Evolutionary conservation across 805 yeast species (phyloP).

Genomic region (Hanseniaspora jakobsenii): DNA sequence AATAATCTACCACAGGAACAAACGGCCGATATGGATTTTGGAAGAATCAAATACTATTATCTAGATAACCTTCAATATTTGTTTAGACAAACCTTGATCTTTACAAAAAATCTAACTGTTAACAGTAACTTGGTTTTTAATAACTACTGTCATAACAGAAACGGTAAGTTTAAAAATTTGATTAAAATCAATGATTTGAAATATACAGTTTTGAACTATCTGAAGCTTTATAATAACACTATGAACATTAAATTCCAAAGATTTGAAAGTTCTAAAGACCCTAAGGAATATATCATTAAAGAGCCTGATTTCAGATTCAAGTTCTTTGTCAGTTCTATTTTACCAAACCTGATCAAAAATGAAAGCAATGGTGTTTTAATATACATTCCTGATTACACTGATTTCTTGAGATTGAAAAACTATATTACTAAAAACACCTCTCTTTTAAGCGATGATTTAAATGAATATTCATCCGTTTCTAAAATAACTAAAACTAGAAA

Average conservation of each 20-base stretch:
- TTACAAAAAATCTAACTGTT: slow-evolving; percentile 70
- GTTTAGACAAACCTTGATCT: slow-evolving; percentile 66
- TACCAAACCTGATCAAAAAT: slow-evolving; percentile 53
- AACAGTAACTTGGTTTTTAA: slow-evolving; percentile 54
- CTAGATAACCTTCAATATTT: slow-evolving; percentile 66
- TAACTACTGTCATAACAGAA: slow-evolving; percentile 40
- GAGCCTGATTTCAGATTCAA: slow-evolving; percentile 81
- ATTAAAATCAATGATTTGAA: slow-evolving; percentile 33
- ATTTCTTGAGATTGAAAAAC: slow-evolving; percentile 66
- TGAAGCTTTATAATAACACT: slow-evolving; percentile 30
- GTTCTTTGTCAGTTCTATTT: slow-evolving; percentile 56
- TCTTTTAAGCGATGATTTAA: slow-evolving; percentile 54
- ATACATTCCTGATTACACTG: slow-evolving; percentile 77
- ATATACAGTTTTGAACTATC: slow-evolving; percentile 47
- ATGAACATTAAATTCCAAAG: slow-evolving; percentile 58
- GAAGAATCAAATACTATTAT: slow-evolving; percentile 84
- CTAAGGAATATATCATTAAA: slow-evolving; percentile 23
- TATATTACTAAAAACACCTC: slow-evolving; percentile 46
- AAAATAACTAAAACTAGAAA: slow-evolving; percentile 61
- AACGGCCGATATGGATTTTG: slow-evolving; percentile 68
- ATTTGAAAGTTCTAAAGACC: slow-evolving; percentile 33
- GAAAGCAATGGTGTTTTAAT: slow-evolving; percentile 65
- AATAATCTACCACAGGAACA: slow-evolving; percentile 69
- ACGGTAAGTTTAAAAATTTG: slow-evolving; percentile 51
- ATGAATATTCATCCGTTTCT: slow-evolving; percentile 72